Base-by-base conservation (phyloP, 805 yeast species). In the Isabelozyma pseudorhagii region DNA sequence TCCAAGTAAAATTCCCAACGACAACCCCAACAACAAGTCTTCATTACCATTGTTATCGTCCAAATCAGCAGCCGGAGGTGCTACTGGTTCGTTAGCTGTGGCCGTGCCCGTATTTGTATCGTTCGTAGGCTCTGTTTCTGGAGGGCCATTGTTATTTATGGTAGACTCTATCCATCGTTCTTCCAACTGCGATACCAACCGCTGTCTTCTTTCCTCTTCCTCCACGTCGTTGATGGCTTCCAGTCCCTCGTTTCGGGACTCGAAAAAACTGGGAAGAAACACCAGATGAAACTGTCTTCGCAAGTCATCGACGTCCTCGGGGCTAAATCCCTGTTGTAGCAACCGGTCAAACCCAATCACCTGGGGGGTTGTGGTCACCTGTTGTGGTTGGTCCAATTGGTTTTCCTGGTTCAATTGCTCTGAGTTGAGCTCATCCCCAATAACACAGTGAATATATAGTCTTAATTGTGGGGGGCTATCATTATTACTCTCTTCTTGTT, bases 161-260 rank as follows among this genome's bases (percentile, higher is more conserved):
- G 90, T 86, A 44, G 85, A 82, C 55, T 90, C 94, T 52, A 90
- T 87, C 96, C 97, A 91, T 49, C 89, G 75, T 56, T 90, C 97
- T 62, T 90, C 97, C 50, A 89, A 64, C 54, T 84, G 85, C 46
- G 89, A 64, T 1, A 84, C 66, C 50, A 78, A 46, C 34, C 61
- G 56, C 47, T 63, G 68, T 14, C 70, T 50, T 28, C 51, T 50
- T 47, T 74, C 88, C 17, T 76, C 79, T 45, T 68, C 77, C 38
- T 75, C 75, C 25, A 68, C 42, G 62, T 75, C 77, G 34, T 58
- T 57, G 11, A 72, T 72, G 18, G 63, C 68, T 21, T 54, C 56
- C 11, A 40, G 40, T 4, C 46, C 47, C 14, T 49, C 44, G 4
- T 50, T 51, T n/a, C 51, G 17, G 8, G 50, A 52, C 15, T 42